A percentile compares a stretch with the other conserved stretches of the same genome.
Conservation (phyloP, 2,329 filamentous ascomycete genomes). For the Domatiomyces globalis region DNA sequence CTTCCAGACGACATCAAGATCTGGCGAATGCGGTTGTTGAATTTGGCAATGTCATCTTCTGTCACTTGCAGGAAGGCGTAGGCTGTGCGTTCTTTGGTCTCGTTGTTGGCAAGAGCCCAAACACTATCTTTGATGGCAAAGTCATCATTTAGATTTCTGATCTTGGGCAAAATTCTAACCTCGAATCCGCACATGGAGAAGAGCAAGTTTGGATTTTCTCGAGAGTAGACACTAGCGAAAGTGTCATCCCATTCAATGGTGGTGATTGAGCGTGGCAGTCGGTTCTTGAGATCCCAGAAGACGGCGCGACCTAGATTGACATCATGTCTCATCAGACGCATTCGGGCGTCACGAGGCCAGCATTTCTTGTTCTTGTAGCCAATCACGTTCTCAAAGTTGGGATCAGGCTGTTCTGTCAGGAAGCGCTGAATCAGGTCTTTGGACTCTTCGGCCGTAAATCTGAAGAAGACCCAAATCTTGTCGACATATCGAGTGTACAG, state of each 20-base stretch:
- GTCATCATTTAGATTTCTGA: slow-evolving; percentile 85
- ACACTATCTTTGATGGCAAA: slow-evolving; percentile 97
- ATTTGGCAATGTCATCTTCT: slow-evolving; percentile 94
- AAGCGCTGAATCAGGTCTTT: slow-evolving; percentile 93
- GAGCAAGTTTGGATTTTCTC: slow-evolving; percentile 89
- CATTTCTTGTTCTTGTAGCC: slow-evolving; percentile 99
- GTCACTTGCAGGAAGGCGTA: slow-evolving; percentile 97
- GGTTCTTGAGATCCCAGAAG: slow-evolving; percentile 98
- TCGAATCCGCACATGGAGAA: slow-evolving; percentile 99
- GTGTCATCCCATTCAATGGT: slow-evolving; percentile 99
- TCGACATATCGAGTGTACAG: slow-evolving; percentile 98
- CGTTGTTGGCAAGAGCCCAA: slow-evolving; percentile 93
- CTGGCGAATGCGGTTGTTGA: slow-evolving; percentile 96
- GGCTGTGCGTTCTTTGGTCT: slow-evolving; percentile 89
- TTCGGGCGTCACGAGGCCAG: slow-evolving; percentile 93
- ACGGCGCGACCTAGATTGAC: slow-evolving; percentile 94
- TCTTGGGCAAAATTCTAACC: slow-evolving; percentile 90
- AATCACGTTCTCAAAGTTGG: slow-evolving; percentile 98
- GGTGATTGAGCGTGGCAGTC: slow-evolving; percentile 81
- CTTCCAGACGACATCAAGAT: slow-evolving; percentile 99
- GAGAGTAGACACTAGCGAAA: slow-evolving; percentile 93
- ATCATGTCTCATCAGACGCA: slow-evolving; percentile 97
- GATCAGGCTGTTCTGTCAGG: slow-evolving; percentile 93
- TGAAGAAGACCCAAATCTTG: slow-evolving; percentile 94
- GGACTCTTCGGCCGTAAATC: slow-evolving; percentile 87